These are phyloP conservation scores for Parascedosporium putredinis DNA, from an alignment of 2,329 filamentous ascomycete genomes.

Conservation along the genomic window DNA sequence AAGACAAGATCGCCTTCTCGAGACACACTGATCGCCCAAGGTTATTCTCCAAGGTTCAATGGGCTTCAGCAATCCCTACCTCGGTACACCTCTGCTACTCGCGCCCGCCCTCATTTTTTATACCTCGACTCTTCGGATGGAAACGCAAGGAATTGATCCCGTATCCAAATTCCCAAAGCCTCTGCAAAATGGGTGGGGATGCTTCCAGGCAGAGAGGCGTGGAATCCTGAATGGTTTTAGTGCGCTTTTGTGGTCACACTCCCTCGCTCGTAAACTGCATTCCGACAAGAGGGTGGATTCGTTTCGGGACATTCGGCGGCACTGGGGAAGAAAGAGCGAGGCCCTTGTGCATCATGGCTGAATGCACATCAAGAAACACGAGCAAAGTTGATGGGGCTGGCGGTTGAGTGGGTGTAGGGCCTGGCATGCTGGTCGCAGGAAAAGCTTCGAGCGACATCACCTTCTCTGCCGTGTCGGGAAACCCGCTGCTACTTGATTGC, in stretches of 20 bases:
- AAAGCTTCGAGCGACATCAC: not conserved
- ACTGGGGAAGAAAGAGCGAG: too few species aligned
- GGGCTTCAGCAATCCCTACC: too few species aligned
- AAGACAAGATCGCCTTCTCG: not conserved
- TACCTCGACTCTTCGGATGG: not conserved
- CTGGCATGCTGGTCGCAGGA: not conserved
- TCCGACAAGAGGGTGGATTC: too few species aligned
- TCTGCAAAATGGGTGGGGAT: too few species aligned
- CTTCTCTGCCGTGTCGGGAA: too few species aligned
- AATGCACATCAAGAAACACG: not conserved
- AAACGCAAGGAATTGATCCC: not conserved
- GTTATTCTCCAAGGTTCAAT: not conserved
- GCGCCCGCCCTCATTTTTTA: not conserved
- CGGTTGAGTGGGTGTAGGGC: not conserved
- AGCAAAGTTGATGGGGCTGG: not conserved
- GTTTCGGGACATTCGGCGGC: too few species aligned
- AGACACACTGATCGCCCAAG: slow-evolving; percentile 3
- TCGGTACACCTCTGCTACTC: too few species aligned
- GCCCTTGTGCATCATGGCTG: not conserved
- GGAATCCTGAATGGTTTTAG: too few species aligned
- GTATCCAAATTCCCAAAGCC: too few species aligned
- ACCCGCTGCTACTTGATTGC: not conserved
- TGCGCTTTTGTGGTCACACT: too few species aligned
- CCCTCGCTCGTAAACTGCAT: too few species aligned
- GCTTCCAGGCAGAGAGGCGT: too few species aligned